Evolutionary conservation across 1,284 basidiomycete species (phyloP).

Genomic region (Ustilago crameri): DNA sequence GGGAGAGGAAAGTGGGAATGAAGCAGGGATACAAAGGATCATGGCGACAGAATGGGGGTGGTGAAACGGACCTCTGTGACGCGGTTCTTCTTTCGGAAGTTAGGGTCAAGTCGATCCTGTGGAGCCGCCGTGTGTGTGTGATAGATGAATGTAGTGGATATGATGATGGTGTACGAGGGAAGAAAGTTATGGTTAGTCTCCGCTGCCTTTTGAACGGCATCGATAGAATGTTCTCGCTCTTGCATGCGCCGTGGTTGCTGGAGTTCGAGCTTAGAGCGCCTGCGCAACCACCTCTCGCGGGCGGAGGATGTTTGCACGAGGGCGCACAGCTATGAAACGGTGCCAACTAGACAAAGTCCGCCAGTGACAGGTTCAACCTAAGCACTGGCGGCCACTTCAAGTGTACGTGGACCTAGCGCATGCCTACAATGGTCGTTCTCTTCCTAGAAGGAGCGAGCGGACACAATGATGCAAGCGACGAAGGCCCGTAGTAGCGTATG

Average conservation of each 20-base stretch:
- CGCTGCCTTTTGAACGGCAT: conserved; percentile 39
- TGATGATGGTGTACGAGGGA: conserved; percentile 9
- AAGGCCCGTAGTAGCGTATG: conserved; percentile 21
- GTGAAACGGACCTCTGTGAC: conserved; percentile 63
- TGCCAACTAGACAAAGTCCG: too few relatives aligned
- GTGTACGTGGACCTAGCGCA: conserved; percentile 8
- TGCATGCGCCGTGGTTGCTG: conserved; percentile 17
- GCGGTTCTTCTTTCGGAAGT: conserved; percentile 65
- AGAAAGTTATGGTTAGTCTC: conserved; percentile 31
- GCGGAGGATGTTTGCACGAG: too few relatives aligned
- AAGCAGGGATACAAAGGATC: not conserved
- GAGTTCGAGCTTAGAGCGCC: not conserved
- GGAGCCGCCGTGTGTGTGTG: conserved; percentile 6
- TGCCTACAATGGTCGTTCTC: not conserved
- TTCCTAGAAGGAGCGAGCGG: not conserved
- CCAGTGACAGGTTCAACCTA: too few relatives aligned
- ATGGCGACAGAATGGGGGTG: conserved; percentile 1
- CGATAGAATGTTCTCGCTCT: conserved; percentile 2
- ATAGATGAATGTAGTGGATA: conserved; percentile 5
- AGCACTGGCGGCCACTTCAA: not conserved
- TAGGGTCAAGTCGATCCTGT: conserved; percentile 58
- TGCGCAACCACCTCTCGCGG: not conserved
- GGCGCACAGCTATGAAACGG: too few relatives aligned
- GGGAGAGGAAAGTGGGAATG: too few relatives aligned
- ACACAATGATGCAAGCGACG: not conserved